Conservation (phyloP, 1,139 yeast genomes). For the Blastobotrys capitulatus region DNA sequence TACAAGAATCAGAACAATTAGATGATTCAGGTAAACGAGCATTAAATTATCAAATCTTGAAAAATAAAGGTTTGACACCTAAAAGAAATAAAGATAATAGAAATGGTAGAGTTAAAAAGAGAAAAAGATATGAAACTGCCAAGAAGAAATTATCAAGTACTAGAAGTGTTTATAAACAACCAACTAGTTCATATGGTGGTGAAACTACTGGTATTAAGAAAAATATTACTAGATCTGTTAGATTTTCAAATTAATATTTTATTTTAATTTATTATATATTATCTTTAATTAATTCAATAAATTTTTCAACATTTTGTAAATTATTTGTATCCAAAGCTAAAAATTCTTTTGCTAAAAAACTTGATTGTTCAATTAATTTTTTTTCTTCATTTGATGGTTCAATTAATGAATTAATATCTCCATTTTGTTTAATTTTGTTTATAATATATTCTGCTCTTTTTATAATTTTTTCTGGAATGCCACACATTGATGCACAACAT, state of each 20-base stretch:
- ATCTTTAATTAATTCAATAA: not conserved
- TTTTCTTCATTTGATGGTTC: conserved; percentile 83
- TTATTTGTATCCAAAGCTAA: not conserved
- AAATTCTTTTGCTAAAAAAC: conserved; percentile 27
- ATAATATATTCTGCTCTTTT: not conserved
- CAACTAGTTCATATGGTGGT: conserved; percentile 83
- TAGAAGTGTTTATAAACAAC: conserved; percentile 79
- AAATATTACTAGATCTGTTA: conserved; percentile 80
- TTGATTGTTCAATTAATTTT: conserved; percentile 72
- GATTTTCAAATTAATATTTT: conserved; percentile 38
- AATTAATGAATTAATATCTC: conserved; percentile 50
- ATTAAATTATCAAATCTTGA: conserved; percentile 84
- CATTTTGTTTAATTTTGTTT: not conserved
- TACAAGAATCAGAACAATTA: conserved; percentile 44
- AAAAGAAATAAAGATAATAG: conserved; percentile 89
- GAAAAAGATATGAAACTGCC: conserved; percentile 93
- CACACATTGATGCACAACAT: conserved; percentile 99
- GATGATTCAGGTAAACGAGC: conserved; percentile 92
- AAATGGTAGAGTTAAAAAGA: conserved; percentile 96
- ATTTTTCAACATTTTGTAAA: not conserved
- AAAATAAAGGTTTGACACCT: conserved; percentile 93
- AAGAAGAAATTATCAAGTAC: conserved; percentile 89
- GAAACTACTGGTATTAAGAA: conserved; percentile 97
- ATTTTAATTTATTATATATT: not conserved
- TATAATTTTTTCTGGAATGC: conserved; percentile 41